These are phyloP conservation scores for Scalesia atractyloides DNA, from an alignment of 129 eudicot species.

Conservation along the genomic window DNA sequence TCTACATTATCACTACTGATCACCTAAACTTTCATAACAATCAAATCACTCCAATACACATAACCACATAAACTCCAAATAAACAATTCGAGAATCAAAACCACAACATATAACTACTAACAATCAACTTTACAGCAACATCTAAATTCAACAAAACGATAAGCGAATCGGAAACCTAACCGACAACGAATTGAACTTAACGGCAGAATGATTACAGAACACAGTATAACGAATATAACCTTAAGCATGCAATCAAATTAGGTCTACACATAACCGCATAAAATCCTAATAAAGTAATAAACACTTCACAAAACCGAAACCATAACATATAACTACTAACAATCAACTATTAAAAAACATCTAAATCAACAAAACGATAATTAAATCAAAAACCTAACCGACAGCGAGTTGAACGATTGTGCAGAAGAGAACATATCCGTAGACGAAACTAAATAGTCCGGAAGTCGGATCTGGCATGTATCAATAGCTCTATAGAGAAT, in stretches of 20 bases:
- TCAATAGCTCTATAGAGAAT: constrained; percentile 20
- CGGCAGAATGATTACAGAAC: no score
- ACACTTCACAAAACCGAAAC: neutral
- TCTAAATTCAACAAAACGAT: neutral
- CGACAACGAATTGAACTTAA: no score
- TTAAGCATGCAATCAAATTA: neutral
- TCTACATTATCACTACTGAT: constrained; percentile 7
- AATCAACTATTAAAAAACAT: neutral
- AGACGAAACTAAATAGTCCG: constrained; percentile 28
- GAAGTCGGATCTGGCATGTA: constrained; percentile 40
- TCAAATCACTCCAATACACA: neutral
- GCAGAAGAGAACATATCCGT: constrained; percentile 32
- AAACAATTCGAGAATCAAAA: neutral
- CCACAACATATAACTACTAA: no score
- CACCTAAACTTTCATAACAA: neutral
- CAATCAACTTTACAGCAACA: no score
- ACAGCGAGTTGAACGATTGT: constrained; percentile 7
- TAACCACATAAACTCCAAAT: neutral
- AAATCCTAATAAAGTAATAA: neutral
- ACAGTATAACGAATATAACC: no score
- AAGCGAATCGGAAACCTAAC: neutral
- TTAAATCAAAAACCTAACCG: constrained; percentile 28
- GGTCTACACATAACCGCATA: neutral
- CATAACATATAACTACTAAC: neutral
- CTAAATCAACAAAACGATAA: neutral